Conservation (phyloP, 495 filamentous ascomycete genomes). For the Trichoderma gamsii region DNA sequence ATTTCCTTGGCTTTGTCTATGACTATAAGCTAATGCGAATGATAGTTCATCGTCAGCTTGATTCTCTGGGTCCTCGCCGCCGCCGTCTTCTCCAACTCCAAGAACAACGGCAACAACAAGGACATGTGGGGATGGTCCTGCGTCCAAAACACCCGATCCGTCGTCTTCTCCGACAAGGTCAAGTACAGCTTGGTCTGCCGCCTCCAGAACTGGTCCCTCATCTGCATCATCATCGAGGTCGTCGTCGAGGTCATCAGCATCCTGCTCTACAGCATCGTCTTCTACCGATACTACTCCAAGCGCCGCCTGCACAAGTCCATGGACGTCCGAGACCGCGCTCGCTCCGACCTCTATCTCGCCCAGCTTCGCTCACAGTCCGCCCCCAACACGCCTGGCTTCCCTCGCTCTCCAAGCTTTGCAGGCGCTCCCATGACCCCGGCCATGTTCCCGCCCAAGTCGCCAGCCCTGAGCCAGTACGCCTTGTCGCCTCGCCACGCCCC, state of each 20-base stretch:
- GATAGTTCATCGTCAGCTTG: constrained; percentile 82
- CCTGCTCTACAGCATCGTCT: constrained; percentile 83
- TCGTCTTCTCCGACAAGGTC: constrained; percentile 69
- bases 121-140: constrained; percentile 98
- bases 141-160: constrained; percentile 71
- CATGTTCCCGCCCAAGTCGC: constrained; percentile 48
- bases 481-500: constrained; percentile 52
- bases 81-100: constrained; percentile 71
- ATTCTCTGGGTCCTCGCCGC: constrained; percentile 89
- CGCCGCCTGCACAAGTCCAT: constrained; percentile 90
- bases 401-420: neutral
- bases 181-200: constrained; percentile 92
- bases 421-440: constrained; percentile 87
- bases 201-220: constrained; percentile 88
- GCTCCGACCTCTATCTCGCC: constrained; percentile 90
- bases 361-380: constrained; percentile 88
- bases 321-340: constrained; percentile 88
- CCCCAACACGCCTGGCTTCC: constrained; percentile 86
- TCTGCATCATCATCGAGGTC: constrained; percentile 96
- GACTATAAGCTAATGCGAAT: neutral
- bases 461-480: constrained; percentile 46
- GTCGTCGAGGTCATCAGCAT: constrained; percentile 90
- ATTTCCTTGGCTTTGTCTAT: neutral
- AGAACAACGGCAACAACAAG: constrained; percentile 63
- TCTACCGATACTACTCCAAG: constrained; percentile 96